Evolutionary conservation across 2,329 filamentous ascomycete genomes (phyloP).

Genomic region (Sporothrix brasiliensis): DNA sequence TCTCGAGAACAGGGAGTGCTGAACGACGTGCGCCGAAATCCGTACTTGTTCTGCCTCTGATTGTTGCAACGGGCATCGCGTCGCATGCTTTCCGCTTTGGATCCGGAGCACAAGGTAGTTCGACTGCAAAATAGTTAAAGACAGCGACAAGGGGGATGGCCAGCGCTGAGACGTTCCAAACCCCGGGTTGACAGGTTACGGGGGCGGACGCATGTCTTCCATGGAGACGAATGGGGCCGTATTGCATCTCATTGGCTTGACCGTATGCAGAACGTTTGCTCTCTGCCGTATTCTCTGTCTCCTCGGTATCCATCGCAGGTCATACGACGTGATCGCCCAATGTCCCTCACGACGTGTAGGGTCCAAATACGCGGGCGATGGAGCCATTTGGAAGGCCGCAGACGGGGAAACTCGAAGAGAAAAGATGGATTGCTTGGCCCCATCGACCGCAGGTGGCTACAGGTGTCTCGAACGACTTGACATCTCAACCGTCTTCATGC

Average conservation of each 20-base stretch:
- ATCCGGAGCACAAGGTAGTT: background rate
- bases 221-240: background rate
- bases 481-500: constrained; percentile 3
- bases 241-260: background rate
- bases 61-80: background rate
- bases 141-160: background rate
- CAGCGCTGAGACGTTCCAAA: constrained; percentile 30
- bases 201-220: constrained; percentile 10
- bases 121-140: background rate
- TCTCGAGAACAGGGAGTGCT: background rate
- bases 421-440: background rate
- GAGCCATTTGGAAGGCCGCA: no score
- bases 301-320: background rate
- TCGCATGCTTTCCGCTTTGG: background rate
- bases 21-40: no score
- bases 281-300: background rate
- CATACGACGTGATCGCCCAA: constrained; percentile 22
- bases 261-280: no score
- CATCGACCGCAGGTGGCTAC: background rate
- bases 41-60: background rate
- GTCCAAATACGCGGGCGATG: background rate
- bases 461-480: background rate
- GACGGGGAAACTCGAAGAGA: background rate
- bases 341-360: background rate
- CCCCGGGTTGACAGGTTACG: constrained; percentile 25